Base-by-base conservation (phyloP, 2,329 filamentous ascomycete species). In the Alternaria alternata region DNA sequence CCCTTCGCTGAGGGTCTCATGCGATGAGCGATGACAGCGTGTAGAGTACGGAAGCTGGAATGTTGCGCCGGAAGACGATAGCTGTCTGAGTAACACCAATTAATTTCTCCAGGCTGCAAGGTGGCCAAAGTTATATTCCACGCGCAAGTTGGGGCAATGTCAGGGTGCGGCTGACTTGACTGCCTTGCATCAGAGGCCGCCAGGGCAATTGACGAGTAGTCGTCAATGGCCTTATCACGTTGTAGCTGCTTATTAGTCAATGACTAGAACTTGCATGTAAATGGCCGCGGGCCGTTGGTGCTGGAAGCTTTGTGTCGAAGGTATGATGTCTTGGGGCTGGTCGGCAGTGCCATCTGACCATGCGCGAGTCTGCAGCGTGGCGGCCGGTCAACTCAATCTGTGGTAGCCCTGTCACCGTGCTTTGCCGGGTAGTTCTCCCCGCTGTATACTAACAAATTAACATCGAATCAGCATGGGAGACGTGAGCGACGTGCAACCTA, bases 131-230 rank as follows among this genome's bases (percentile, higher is more conserved):
- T 64, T 68, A 68, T 68, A 68, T 57, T 49, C 43, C 30, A 52
- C 22, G 43, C 55, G 34, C 54, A 39, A 51, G 42, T 41, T 59
- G 42, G 62, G 55, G 56, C 61, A 56, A 53, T 52, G 28, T 46
- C 46, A 52, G 47, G 47, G 49, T 59, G 57, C 62, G 64, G 65
- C 64, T 68, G 65, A 65, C 54, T 32, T 62, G 49, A 51, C 28
- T 59, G 49, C 62, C 54, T 63, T 65, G 61, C 49, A 54, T 39
- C 54, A 56, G 42, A 42, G 55, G 39, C 43, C 12, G 41, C 26
- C 60, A 66, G 57, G 58, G 53, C 61, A 57, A 67, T 67, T 62
- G 61, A 64, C 62, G 65, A 67, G 63, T 67, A 64, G 56, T 34
- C 41, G 47, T 54, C 26, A 41, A 52, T 48, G 61, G 54, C 41